Evolutionary conservation across 108 stramenopile species (phyloP).

Genomic region (Nannochloropsis granulata): DNA sequence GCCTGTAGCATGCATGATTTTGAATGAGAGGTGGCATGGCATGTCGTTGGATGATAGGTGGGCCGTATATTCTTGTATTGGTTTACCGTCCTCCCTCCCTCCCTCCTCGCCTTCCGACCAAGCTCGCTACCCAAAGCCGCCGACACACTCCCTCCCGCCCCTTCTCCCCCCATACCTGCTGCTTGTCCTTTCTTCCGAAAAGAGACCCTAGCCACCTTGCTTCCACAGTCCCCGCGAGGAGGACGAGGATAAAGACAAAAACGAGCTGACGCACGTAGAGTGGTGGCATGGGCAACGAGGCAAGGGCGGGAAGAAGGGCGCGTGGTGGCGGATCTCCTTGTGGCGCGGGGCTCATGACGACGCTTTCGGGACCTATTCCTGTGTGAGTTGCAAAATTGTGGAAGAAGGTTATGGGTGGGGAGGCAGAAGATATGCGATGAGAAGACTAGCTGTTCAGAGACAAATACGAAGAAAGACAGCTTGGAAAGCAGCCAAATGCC

Average conservation of each 20-base stretch:
- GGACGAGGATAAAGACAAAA: background rate
- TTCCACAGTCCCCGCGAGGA: background rate
- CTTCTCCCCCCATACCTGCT: background rate
- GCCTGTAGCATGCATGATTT: no score
- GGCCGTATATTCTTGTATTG: no score
- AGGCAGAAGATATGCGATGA: background rate
- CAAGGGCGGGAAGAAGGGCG: background rate
- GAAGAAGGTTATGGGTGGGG: background rate
- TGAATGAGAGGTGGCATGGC: no score
- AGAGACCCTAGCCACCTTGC: background rate
- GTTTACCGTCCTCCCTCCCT: no score
- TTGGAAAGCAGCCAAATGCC: no score
- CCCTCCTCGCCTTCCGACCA: no score
- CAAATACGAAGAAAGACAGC: no score
- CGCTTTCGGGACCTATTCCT: background rate
- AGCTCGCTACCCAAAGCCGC: no score
- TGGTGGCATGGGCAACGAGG: background rate
- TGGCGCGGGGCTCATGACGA: background rate
- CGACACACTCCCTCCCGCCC: background rate
- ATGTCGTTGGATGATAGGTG: no score
- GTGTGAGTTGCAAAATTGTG: background rate
- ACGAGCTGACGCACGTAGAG: no score
- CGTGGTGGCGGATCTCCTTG: background rate
- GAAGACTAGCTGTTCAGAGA: no score
- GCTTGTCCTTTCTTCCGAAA: background rate